Evolutionary conservation across 2,329 filamentous ascomycete genomes (phyloP), one percentile per base, ranked within the genome.

Genomic region (Aspergillus sp.): DNA sequence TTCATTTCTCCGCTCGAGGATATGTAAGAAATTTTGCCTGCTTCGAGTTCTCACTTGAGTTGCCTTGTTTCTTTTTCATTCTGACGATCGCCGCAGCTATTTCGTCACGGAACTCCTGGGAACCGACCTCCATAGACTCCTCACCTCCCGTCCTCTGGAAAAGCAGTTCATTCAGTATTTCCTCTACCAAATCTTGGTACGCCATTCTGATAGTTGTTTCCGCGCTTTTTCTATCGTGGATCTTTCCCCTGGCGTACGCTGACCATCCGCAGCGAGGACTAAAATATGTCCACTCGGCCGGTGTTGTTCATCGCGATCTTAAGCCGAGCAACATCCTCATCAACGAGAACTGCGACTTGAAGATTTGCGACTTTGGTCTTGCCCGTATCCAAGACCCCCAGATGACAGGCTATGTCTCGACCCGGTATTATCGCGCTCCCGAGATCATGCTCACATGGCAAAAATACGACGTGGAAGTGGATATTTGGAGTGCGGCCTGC

Each of bases 391-490:
- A 99, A 77, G 95, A 99, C 74, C 95, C 95, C 38, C 95, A 99
- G 80, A 99, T 99, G 95, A 99, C 95, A 44, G 95, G 95, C 69
- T 99, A 99, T 75, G 95, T 99, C 62, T 98, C 95, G 51, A 99
- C 95, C 64, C 86, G 95, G 83, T 99, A 99, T 84, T 99, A 99
- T 84, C 89, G 95, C 73, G 95, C 95, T 8, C 95, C 95, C 17
- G 95, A 99, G 80, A 99, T 99, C 75, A 99, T 99, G 95, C 92
- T 99, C 75, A 98, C 95, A 66, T 99, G 95, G 95, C 95, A 99
- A 83, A 99, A 99, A 82, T 99, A 99, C 80, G 95, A 99, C 70
- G 89, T 98, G 51, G 95, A 98, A 81, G 95, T 99, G 60, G 95
- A 99, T 76, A 96, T 99, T 75, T 99, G 95, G 95, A 98, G 95